A percentile compares a stretch with the other conserved stretches of the same genome.
These are phyloP conservation scores for Lactarius sp. DNA, from an alignment of 768 basidiomycete species.

Conservation along the genomic window DNA sequence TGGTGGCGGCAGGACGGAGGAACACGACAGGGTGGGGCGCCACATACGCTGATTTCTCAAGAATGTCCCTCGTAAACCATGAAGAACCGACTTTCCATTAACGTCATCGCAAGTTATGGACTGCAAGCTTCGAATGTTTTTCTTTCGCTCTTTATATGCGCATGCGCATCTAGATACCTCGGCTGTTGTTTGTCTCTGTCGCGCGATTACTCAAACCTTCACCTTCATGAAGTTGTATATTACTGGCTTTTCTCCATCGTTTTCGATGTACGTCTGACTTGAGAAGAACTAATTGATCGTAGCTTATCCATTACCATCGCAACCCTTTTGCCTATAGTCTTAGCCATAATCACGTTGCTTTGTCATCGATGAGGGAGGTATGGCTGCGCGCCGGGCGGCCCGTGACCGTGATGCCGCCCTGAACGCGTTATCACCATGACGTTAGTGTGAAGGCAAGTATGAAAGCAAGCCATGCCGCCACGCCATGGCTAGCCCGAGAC, in stretches of 20 bases:
- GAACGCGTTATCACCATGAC: no score
- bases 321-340: conserved; percentile 4
- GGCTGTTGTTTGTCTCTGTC: conserved; percentile 7
- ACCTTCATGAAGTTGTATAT: conserved; percentile 15
- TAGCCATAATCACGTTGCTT: neutral
- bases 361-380: neutral
- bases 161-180: conserved; percentile 21
- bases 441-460: no score
- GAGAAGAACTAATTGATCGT: neutral
- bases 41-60: conserved; percentile 2
- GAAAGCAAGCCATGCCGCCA: no score
- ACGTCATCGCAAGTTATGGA: neutral
- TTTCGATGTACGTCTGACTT: conserved; percentile 2
- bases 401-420: no score
- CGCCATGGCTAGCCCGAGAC: no score
- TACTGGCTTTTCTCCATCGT: neutral
- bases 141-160: conserved; percentile 15
- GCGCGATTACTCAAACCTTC: neutral
- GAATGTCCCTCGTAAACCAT: neutral
- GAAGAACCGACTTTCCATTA: neutral
- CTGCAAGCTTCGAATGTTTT: conserved; percentile 6
- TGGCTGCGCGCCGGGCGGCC: no score
- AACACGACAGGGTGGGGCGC: conserved; percentile 9
- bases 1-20: conserved; percentile 9
- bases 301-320: neutral